Conservation (phyloP, 129 eudicot genomes). For the Oenanthe sinensis region DNA sequence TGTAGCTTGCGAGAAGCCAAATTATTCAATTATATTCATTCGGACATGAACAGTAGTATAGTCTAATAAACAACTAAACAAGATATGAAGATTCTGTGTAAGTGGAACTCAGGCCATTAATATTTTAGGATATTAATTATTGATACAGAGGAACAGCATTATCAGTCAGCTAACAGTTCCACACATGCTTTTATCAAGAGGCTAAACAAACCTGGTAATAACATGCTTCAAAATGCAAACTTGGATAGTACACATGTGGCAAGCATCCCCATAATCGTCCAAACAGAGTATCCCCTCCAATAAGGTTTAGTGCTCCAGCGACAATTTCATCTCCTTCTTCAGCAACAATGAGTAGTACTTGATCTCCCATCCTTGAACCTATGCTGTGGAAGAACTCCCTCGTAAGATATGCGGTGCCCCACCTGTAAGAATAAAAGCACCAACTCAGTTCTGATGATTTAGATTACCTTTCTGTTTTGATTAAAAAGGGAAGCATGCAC, state of each 20-base stretch:
- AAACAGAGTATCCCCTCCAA: constrained; percentile 84
- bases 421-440: constrained; percentile 32
- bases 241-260: constrained; percentile 79
- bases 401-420: constrained; percentile 93
- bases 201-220: constrained; percentile 74
- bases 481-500: constrained; percentile 20
- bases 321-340: constrained; percentile 75
- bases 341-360: constrained; percentile 69
- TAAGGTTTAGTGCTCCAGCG: constrained; percentile 94
- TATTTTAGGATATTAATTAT: background rate
- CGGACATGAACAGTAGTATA: background rate
- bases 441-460: background rate
- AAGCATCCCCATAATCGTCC: constrained; percentile 97
- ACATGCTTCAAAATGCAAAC: constrained; percentile 96
- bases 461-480: background rate
- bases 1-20: background rate
- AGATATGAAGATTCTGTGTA: background rate
- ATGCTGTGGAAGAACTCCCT: constrained; percentile 94
- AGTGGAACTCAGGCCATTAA: background rate
- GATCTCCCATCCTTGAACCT: constrained; percentile 95
- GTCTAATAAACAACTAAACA: background rate
- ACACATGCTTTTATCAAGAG: background rate
- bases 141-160: background rate
- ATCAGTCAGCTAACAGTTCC: background rate
- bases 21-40: background rate